Base-by-base conservation (phyloP, 345 rosid species). In the Citrus maxima region DNA sequence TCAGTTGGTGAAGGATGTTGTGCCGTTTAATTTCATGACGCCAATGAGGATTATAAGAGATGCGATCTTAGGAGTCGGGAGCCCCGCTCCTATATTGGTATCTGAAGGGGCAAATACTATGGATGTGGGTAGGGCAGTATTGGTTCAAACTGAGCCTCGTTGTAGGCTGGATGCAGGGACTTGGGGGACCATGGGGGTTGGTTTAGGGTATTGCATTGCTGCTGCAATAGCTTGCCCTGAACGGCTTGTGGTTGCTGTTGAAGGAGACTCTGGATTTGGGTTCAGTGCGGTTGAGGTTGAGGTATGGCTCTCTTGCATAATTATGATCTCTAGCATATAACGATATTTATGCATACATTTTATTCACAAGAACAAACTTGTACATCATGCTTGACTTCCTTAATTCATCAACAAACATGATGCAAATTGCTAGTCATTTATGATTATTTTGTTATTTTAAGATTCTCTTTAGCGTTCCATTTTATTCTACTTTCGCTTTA, bases 141-240 rank as follows among this genome's bases (percentile, higher is more conserved):
- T 96, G 86, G 94, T 96, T 80, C 99, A 96, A 86, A 94, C 88
- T 4, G 98, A 96, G 89, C 97, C 99, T 1, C 90, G 99, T 88
- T 91, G 97, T 49, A 89, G 98, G 88, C 84, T 96, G 86, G 99
- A 96, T 94, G 99, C 99, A 58, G 99, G 99, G 75, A 91, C 99
- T 75, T 94, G 98, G 99, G 99, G 99, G 28, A 96, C 99, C 37
- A 96, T 96, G 99, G 99, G 99, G 59, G 97, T 96, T 81, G 99
- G 99, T 72, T 85, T 96, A 85, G 99, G 99, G 18, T 96, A 94
- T 85, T 96, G 98, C 85, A 90, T 96, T 77, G 99, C 99, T 16
- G 98, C 98, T 86, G 97, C 97, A 21, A 91, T 91, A 84, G 99
- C 98, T 79, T 91, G 82, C 70, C 98, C 98, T 75, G 90, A 90